phyloP scores from a whole-genome alignment of 768 basidiomycete species.

The Boletus rufocinnamomeus region DNA sequence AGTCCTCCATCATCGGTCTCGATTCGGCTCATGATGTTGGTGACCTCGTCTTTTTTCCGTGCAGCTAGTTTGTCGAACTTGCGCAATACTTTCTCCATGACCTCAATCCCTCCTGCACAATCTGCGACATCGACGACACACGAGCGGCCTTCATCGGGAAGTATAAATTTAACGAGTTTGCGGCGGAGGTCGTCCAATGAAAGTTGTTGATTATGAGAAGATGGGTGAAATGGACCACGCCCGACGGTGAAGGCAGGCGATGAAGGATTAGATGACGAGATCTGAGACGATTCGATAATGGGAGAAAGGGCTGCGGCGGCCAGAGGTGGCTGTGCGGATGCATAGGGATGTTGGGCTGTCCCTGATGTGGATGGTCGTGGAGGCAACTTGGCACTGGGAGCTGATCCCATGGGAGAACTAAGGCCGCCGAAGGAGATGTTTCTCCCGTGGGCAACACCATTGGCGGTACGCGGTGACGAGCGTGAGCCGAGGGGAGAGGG shows the following conservation, averaged over 20 bases:
- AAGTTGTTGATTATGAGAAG: conserved; percentile 43
- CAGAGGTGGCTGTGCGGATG: conserved; percentile 49
- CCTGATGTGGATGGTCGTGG: conserved; percentile 45
- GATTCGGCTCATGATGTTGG: conserved; percentile 51
- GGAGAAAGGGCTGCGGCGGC: conserved; percentile 60
- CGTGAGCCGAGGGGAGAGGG: conserved; percentile 30
- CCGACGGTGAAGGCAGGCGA: conserved; percentile 60
- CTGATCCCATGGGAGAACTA: conserved; percentile 40
- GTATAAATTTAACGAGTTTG: conserved; percentile 85
- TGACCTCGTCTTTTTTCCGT: conserved; percentile 45
- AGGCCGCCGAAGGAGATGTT: conserved; percentile 52
- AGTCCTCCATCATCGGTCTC: conserved; percentile 74
- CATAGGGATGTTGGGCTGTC: conserved; percentile 59
- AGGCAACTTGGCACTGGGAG: conserved; percentile 43
- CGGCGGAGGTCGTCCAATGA: conserved; percentile 78
- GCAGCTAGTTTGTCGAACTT: conserved; percentile 75
- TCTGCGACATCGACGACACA: conserved; percentile 80
- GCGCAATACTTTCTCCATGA: conserved; percentile 84
- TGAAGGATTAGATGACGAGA: conserved; percentile 39
- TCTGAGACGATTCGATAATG: conserved; percentile 63
- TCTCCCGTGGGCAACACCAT: conserved; percentile 49
- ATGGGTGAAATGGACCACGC: conserved; percentile 58
- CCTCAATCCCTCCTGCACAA: conserved; percentile 79
- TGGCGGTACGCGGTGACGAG: conserved; percentile 41
- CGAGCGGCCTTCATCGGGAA: conserved; percentile 79